Percentiles rank a stretch among this genome's conserved stretches.
Evolutionary conservation across 768 basidiomycete species (phyloP).

Genomic region (Serendipita sp.): DNA sequence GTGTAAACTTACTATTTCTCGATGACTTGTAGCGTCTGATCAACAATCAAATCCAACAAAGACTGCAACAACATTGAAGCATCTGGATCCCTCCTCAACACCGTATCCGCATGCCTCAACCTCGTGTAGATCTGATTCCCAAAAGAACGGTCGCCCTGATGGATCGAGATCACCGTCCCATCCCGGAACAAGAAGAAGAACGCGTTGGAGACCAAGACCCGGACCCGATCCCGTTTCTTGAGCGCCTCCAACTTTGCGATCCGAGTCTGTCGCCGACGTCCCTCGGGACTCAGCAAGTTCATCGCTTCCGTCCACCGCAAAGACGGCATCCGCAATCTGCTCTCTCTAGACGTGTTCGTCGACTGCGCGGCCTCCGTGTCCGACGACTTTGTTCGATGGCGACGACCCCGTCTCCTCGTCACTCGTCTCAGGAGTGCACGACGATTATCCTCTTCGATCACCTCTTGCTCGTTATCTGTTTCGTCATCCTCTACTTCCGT

Average conservation of each 20-base stretch:
- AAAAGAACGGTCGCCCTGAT: conserved; percentile 14
- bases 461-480: neutral
- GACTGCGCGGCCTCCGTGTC: neutral
- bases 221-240: conserved; percentile 40
- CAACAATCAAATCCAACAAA: conserved; percentile 51
- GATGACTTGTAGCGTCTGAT: conserved; percentile 49
- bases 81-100: conserved; percentile 47
- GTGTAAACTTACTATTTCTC: conserved; percentile 27
- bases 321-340: neutral
- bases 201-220: conserved; percentile 45
- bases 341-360: neutral
- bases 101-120: conserved; percentile 40
- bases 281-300: conserved; percentile 1
- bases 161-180: conserved; percentile 46
- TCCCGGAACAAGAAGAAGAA: conserved; percentile 54
- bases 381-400: neutral
- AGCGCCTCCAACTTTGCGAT: conserved; percentile 25
- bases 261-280: neutral
- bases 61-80: conserved; percentile 53
- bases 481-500: conserved; percentile 13
- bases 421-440: neutral
- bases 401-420: conserved; percentile 4
- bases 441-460: neutral
- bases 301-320: neutral
- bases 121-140: conserved; percentile 43